These are phyloP conservation scores for Monosporascus sp. DNA, from an alignment of 2,329 filamentous ascomycete genomes.

Conservation along the genomic window DNA sequence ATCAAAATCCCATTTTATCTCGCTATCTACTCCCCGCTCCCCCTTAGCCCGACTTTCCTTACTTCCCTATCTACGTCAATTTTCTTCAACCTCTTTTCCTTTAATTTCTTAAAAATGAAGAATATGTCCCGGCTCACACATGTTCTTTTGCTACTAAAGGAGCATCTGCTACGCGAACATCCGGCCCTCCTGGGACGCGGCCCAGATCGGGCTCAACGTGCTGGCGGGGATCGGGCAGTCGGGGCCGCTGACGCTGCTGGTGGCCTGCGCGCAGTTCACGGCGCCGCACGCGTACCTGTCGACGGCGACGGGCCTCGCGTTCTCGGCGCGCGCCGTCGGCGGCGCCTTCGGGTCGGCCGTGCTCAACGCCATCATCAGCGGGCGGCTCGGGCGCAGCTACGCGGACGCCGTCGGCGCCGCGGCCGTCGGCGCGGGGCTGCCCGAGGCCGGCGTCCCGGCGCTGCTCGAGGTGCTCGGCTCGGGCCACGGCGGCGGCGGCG, in stretches of 20 bases:
- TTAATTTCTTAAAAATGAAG: too few species aligned
- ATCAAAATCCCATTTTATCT: background rate
- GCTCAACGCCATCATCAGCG: constrained; percentile 46
- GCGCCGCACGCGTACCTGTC: constrained; percentile 47
- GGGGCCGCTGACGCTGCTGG: constrained; percentile 44
- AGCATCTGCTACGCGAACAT: constrained; percentile 42
- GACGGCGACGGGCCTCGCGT: constrained; percentile 48
- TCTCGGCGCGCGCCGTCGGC: constrained; percentile 47
- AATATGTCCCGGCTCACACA: too few species aligned
- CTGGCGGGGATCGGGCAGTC: constrained; percentile 43
- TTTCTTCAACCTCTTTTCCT: too few species aligned
- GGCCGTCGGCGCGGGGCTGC: constrained; percentile 38
- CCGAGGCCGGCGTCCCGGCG: constrained; percentile 28
- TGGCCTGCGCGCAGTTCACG: constrained; percentile 47
- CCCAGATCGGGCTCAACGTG: constrained; percentile 44
- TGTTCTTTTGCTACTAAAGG: constrained; percentile 15
- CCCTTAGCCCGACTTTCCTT: background rate
- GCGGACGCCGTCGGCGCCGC: constrained; percentile 33
- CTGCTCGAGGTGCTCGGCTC: constrained; percentile 34
- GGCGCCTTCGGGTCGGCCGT: constrained; percentile 49
- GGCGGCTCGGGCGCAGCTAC: constrained; percentile 36
- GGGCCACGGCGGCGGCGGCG: constrained; percentile 23
- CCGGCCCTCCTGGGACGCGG: constrained; percentile 35
- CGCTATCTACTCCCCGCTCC: background rate
- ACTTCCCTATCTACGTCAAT: too few species aligned